Evolutionary conservation across 116 monocot species (phyloP), one percentile per base, ranked within the genome.

Genomic region (Dioscorea cayenensis): DNA sequence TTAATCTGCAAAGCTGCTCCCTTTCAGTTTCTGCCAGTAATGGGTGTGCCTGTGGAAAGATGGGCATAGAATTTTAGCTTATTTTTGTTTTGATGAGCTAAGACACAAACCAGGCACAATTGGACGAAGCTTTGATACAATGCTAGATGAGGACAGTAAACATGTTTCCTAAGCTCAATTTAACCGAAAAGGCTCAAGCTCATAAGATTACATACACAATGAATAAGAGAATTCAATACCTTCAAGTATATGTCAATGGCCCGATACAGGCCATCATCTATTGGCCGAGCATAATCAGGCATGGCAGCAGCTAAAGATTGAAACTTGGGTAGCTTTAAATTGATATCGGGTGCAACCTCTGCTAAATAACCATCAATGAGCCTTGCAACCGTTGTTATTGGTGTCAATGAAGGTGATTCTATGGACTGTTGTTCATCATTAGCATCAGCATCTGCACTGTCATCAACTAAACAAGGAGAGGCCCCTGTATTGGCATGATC

Each of bases 251-350:
- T 88, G 71, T 94, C 94, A 28, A 94, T 86, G 14, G 94, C 94
- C 51, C 91, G 86, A 72, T 94, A 94, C 14, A 94, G 81, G 22
- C 90, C 94, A 79, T 94, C 94, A 81, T 94, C 88, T 48, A 94
- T 75, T 2, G 82, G 82, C 4, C 94, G 79, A 11, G 84, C 88
- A 77, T 83, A 90, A 27, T 88, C 88, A 36, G 94, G 94, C 6
- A 94, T 48, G 16, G 82, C 67, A 52, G 82, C 79, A 49, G 88
- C 84, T 32, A 94, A 72, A 49, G 80, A 48, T 68, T 86, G 84
- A 71, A 94, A 90, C 32, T 88, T 94, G 12, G 79, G 70, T 36
- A 81, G 71, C 71, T 94, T 90, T 51, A 94, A 70, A 70, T 94
- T 94, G 17, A 79, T 75, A 79, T 91, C 94, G 7, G 92, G 78